Base-by-base conservation (phyloP, 164 flowering plant species). In the Chimonanthus praecox region DNA sequence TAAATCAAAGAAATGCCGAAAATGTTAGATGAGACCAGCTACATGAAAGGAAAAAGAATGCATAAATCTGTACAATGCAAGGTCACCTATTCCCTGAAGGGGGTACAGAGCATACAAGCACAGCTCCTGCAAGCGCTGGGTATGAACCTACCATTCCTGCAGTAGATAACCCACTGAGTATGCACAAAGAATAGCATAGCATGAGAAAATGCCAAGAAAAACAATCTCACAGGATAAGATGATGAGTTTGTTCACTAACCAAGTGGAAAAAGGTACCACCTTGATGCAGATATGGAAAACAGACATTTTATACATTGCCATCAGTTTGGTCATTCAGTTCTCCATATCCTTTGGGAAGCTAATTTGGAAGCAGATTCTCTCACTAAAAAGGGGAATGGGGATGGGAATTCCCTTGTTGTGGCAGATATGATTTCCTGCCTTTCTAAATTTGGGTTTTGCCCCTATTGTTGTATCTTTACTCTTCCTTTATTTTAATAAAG, bases 1-100 rank as follows among this genome's bases (percentile, higher is more conserved):
- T 94, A 82, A 66, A 71, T n/a, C 7, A 78, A 71, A 78, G 63
- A 5, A 72, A 67, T 61, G 63, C 48, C 47, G 3, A 71, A 75
- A 7, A 48, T 2, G 49, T 77, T 67, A 78, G 74, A 62, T 47
- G 68, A 9, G 18, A 71, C 50, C 47, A 49, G 15, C 48, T 45
- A 50, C 67, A 75, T 16, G 5, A 6, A 61, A 68, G n/a, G 54
- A 49, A 71, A 68, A 49, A 54, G 70, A 50, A 69, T 4, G 44
- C 43, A 47, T 48, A 49, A 49, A 51, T 7, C 44, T 9, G 21
- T 58, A 7, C 66, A 63, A 54, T 15, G 16, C 16, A 68, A 49
- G 72, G 18, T 80, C 80, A 92, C 98, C 98, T 85, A 78, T 94
- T 94, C 63, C 97, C 97, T 18, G 97, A 84, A 79, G 97, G 98